Evolutionary conservation across 805 yeast species (phyloP).

Genomic region (Saturnispora saitoi): DNA sequence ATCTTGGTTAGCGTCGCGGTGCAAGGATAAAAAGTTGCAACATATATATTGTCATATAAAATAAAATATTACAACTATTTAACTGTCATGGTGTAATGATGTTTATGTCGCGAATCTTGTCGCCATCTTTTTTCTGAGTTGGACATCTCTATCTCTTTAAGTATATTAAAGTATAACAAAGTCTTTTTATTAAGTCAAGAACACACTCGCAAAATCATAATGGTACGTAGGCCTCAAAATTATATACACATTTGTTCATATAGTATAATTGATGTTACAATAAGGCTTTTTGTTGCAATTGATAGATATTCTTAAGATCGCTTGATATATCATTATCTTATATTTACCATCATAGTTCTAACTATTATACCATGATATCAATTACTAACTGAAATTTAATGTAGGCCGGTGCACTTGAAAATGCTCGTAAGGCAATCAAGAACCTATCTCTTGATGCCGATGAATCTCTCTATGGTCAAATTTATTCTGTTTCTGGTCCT

Average conservation of each 20-base stretch:
- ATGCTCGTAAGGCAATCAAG: constrained; percentile 89
- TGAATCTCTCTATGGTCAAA: constrained; percentile 79
- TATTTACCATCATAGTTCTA: not conserved
- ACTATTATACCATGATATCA: not conserved
- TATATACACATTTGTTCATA: too few relatives aligned
- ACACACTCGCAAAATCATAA: not conserved
- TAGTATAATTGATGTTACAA: not conserved
- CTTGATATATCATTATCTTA: not conserved
- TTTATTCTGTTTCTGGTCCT: constrained; percentile 96
- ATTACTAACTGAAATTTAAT: constrained; percentile 21
- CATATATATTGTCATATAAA: too few relatives aligned
- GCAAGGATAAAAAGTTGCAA: too few relatives aligned
- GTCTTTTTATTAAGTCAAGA: not conserved
- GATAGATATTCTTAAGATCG: too few relatives aligned
- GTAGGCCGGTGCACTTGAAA: constrained; percentile 94
- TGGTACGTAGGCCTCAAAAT: too few relatives aligned
- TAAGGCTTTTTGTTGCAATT: not conserved
- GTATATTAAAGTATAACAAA: not conserved
- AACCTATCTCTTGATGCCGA: constrained; percentile 69
- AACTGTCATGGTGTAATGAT: not conserved
- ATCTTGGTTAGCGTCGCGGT: not conserved
- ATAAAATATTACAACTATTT: too few relatives aligned
- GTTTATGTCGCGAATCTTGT: not conserved
- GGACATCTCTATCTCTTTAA: not conserved
- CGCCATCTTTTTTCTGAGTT: not conserved